Evolutionary conservation across 2,329 filamentous ascomycete genomes (phyloP).

Genomic region (Aspergillus awamori): DNA sequence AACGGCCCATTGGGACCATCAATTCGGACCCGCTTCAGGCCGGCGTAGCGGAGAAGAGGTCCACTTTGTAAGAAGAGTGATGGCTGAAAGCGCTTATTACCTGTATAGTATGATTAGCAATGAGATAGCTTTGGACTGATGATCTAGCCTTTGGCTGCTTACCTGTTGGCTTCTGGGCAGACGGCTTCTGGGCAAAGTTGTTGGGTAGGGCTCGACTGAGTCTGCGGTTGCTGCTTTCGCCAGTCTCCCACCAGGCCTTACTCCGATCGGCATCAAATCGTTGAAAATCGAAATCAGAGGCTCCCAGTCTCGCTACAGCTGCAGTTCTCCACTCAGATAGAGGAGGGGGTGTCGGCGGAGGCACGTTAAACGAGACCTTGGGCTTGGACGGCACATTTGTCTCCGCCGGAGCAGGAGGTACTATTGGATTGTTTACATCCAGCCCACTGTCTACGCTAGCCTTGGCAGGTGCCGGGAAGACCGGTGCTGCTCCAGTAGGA

Average conservation of each 20-base stretch:
- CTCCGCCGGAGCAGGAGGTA: constrained; percentile 24
- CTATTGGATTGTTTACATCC: constrained; percentile 16
- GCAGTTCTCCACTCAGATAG: constrained; percentile 70
- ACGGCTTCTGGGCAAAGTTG: constrained; percentile 35
- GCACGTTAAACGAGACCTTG: constrained; percentile 51
- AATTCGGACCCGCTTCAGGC: constrained; percentile 64
- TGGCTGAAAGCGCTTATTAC: constrained; percentile 74
- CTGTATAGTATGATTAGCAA: constrained; percentile 19
- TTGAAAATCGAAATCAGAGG: constrained; percentile 63
- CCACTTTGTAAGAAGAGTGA: constrained; percentile 85
- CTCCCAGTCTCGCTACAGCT: constrained; percentile 63
- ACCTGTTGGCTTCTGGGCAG: constrained; percentile 38
- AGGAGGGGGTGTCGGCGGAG: constrained; percentile 49
- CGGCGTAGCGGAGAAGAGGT: constrained; percentile 85
- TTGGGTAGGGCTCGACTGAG: constrained; percentile 49
- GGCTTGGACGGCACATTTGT: constrained; percentile 32
- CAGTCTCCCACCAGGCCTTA: constrained; percentile 77
- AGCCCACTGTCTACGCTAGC: constrained; percentile 6
- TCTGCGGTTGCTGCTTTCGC: constrained; percentile 50
- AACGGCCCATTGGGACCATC: constrained; percentile 37
- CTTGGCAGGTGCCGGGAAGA: not conserved
- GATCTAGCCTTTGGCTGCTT: constrained; percentile 13
- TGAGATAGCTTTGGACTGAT: not conserved
- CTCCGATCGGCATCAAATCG: constrained; percentile 52
- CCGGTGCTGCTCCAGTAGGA: not conserved